Conservation (phyloP, 805 yeast genomes). For the Scheffersomyces stipitis region DNA sequence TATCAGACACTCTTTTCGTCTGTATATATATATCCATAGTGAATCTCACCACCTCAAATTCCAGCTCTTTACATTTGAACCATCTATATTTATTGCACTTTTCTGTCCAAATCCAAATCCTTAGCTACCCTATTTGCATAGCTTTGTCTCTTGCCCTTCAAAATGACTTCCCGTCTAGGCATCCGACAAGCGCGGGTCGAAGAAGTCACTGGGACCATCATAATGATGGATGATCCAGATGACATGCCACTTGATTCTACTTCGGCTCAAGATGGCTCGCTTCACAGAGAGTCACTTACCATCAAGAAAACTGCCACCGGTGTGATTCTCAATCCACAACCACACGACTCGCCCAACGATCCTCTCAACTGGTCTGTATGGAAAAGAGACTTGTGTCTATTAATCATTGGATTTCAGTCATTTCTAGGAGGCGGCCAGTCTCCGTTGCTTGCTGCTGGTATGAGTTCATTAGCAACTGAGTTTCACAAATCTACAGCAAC, state of each 20-base stretch:
- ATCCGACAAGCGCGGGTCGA: conserved; percentile 40
- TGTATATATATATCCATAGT: too few relatives aligned
- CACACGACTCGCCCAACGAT: conserved; percentile 61
- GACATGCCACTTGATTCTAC: conserved; percentile 8
- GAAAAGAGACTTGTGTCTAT: conserved; percentile 49
- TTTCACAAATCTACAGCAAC: conserved; percentile 58
- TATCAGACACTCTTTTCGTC: too few relatives aligned
- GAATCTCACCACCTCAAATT: too few relatives aligned
- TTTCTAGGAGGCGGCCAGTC: conserved; percentile 65
- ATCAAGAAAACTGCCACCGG: conserved; percentile 50
- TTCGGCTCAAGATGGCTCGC: not conserved
- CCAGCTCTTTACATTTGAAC: too few relatives aligned
- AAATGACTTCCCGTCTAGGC: conserved; percentile 25
- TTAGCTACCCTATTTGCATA: too few relatives aligned
- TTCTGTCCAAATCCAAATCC: too few relatives aligned
- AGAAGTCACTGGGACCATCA: conserved; percentile 51
- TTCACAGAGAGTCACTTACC: conserved; percentile 11
- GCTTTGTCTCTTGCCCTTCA: too few relatives aligned
- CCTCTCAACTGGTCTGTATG: conserved; percentile 67
- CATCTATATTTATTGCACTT: too few relatives aligned
- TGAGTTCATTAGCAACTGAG: conserved; percentile 72
- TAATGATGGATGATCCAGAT: conserved; percentile 31
- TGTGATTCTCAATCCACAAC: conserved; percentile 58
- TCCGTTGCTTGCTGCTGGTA: conserved; percentile 76
- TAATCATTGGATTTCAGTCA: conserved; percentile 53